A percentile compares a stretch with the other conserved stretches of the same genome.
phyloP scores from a whole-genome alignment of 2,329 filamentous ascomycete species.

The Alternaria dauci region DNA sequence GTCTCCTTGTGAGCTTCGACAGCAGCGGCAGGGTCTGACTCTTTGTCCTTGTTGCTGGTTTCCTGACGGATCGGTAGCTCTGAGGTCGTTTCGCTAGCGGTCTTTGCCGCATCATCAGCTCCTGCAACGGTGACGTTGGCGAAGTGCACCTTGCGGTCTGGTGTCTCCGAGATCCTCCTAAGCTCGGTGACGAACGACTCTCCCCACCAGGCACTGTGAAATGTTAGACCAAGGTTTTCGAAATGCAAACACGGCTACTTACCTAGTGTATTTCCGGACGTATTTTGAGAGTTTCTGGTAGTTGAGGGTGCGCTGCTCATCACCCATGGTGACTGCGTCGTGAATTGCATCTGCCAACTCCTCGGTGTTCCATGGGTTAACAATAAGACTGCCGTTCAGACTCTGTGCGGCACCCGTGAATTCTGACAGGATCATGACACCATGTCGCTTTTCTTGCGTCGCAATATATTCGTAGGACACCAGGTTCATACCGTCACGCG shows the following conservation, averaged over 20 bases:
- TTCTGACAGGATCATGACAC: slow-evolving; percentile 93
- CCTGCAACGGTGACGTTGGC: slow-evolving; percentile 19
- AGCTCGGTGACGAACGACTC: slow-evolving; percentile 90
- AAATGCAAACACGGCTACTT: slow-evolving; percentile 10
- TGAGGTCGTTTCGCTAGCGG: slow-evolving; percentile 1
- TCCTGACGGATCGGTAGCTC: slow-evolving; percentile 4
- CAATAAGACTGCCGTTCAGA: slow-evolving; percentile 89
- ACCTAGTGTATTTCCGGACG: slow-evolving; percentile 95
- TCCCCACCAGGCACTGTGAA: slow-evolving; percentile 87
- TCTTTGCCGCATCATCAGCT: slow-evolving; percentile 9
- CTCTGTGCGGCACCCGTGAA: slow-evolving; percentile 96
- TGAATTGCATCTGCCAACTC: slow-evolving; percentile 93
- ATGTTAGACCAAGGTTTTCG: slow-evolving; percentile 26
- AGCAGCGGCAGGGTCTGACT: slow-evolving; percentile 22
- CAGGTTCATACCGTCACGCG: slow-evolving; percentile 98
- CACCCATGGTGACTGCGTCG: slow-evolving; percentile 95
- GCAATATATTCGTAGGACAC: slow-evolving; percentile 99
- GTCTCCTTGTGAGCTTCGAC: slow-evolving; percentile 15
- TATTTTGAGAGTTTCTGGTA: slow-evolving; percentile 94
- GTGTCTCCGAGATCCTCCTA: slow-evolving; percentile 64
- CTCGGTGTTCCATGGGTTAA: slow-evolving; percentile 99
- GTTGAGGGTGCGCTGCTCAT: slow-evolving; percentile 85
- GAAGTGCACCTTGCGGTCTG: slow-evolving; percentile 58
- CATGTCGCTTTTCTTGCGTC: slow-evolving; percentile 87
- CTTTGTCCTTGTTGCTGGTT: slow-evolving; percentile 22